Evolutionary conservation across 306 rosid genomes (phyloP), one percentile per base, ranked within the genome.

Genomic region (Medicago lupulina): DNA sequence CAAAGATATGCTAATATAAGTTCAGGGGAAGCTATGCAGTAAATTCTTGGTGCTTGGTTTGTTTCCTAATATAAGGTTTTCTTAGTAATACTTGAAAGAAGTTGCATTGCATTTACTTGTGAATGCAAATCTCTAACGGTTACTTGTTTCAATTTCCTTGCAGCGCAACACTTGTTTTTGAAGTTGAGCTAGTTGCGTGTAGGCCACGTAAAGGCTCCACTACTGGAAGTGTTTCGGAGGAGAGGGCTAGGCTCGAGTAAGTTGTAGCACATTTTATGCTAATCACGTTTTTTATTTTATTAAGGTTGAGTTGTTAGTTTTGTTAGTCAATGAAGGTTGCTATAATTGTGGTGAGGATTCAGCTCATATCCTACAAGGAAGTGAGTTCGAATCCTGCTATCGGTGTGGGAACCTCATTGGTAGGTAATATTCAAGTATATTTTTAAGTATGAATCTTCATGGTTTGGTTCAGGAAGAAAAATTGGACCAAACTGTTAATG

Each of bases 231-330:
- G 99, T 89, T 80, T 89, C 97, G 7, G 99, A 95, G 79, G 99
- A 95, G 84, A 87, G 99, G 80, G 93, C 93, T 34, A 89, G 99
- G 85, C 97, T 95, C 16, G 97, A 90, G 99, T 95, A 86, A 90
- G 97, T 77, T 19, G 10, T 55, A 23, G 38, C 67, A 61, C 41
- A 21, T 40, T 58, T 14, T 28, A 5, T 50, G 4, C 38, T 46
- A 17, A 23, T 76, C 43, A 8, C 51, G 39, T 61, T 43, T 21
- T 44, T 66, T 51, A 39, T 54, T 77, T 15, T 44, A 68, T 43
- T 44, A 47, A 0, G 13, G 18, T 43, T 6, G 17, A 19, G 34
- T 43, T 31, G 25, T 28, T 9, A 7, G 60, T 60, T 17, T 58
- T 18, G 36, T 58, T 58, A 23, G 38, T 2, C 38, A 58, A 5